Conservation (phyloP, 345 rosid species). For the Lepidium sativum region DNA sequence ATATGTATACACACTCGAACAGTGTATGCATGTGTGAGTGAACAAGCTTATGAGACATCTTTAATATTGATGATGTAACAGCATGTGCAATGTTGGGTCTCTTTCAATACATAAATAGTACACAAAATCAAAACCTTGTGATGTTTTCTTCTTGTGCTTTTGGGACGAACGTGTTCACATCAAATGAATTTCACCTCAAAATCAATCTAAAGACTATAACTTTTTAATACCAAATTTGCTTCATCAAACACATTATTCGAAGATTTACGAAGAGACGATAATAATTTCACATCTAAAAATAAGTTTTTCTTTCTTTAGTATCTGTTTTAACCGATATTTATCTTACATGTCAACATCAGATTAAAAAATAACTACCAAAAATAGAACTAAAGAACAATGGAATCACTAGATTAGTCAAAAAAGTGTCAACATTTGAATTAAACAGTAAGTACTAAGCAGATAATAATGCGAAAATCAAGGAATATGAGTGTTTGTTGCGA, state of each 20-base stretch:
- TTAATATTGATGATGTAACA: constrained; percentile 22
- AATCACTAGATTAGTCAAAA: neutral
- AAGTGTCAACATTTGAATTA: neutral
- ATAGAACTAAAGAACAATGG: neutral
- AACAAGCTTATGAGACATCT: constrained; percentile 20
- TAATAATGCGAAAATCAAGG: constrained; percentile 16
- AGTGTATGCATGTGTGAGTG: constrained; percentile 19
- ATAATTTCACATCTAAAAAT: too few species aligned
- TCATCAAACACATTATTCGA: neutral
- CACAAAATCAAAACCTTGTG: constrained; percentile 17
- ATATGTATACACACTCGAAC: neutral
- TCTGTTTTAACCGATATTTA: neutral
- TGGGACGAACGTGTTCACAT: constrained; percentile 9
- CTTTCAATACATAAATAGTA: constrained; percentile 25
- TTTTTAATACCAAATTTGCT: neutral
- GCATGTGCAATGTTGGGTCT: constrained; percentile 32
- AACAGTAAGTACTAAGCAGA: constrained; percentile 2
- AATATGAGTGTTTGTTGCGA: neutral
- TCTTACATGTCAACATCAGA: constrained; percentile 5
- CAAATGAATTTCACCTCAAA: neutral
- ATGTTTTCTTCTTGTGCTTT: constrained; percentile 19
- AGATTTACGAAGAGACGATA: too few species aligned
- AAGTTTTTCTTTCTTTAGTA: too few species aligned
- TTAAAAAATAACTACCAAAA: neutral
- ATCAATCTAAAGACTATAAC: neutral